Conservation (phyloP, 768 basidiomycete genomes). For the Suillus placidus region DNA sequence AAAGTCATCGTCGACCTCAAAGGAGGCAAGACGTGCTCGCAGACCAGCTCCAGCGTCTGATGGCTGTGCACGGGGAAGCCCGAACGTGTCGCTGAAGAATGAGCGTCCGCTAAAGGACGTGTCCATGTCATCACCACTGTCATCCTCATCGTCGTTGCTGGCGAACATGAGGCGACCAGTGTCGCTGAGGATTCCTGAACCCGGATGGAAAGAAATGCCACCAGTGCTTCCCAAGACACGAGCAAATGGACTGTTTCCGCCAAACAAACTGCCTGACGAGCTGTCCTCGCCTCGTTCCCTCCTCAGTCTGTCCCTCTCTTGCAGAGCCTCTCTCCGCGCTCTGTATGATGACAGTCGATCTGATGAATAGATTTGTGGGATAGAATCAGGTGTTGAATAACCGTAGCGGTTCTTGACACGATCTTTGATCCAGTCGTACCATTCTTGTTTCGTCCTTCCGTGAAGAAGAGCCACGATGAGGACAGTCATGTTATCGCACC, state of each 20-base stretch:
- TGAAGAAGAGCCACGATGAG: constrained; percentile 87
- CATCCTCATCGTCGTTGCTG: constrained; percentile 59
- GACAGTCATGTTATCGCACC: constrained; percentile 99
- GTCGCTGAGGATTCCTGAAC: constrained; percentile 53
- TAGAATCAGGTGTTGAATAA: constrained; percentile 71
- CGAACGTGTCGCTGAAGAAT: constrained; percentile 53
- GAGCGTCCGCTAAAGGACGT: constrained; percentile 34
- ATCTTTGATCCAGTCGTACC: constrained; percentile 88
- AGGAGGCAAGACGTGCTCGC: constrained; percentile 64
- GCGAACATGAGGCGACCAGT: constrained; percentile 62
- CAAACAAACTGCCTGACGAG: constrained; percentile 29
- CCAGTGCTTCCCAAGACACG: constrained; percentile 57
- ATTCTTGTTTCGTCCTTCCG: constrained; percentile 87
- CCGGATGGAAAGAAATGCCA: constrained; percentile 69
- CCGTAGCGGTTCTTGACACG: constrained; percentile 79
- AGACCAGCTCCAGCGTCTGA: constrained; percentile 58
- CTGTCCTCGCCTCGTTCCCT: constrained; percentile 39
- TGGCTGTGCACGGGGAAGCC: constrained; percentile 43
- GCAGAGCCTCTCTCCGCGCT: constrained; percentile 60
- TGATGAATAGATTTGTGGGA: constrained; percentile 77
- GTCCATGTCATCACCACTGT: constrained; percentile 53
- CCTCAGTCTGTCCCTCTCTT: constrained; percentile 47
- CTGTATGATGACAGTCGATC: constrained; percentile 66
- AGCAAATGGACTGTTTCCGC: constrained; percentile 47
- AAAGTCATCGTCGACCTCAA: constrained; percentile 50